Conservation (phyloP, 768 basidiomycete genomes). For the Mycena belliarum region DNA sequence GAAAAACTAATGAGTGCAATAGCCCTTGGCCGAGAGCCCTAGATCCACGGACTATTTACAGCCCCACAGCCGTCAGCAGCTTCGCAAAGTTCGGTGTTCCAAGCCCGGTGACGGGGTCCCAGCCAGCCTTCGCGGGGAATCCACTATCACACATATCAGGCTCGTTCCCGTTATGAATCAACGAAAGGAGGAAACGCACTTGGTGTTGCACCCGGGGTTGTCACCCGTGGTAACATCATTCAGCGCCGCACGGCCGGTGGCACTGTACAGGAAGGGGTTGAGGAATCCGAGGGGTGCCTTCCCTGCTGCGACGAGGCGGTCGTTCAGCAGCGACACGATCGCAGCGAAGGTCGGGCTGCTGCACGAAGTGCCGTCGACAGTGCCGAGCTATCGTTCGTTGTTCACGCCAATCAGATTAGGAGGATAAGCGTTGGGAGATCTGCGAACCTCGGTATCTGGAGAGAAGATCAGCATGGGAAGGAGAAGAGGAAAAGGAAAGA, state of each 20-base stretch:
- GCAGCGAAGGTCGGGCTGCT: slow-evolving; percentile 5
- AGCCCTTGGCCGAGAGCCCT: too few species aligned
- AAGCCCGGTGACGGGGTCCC: slow-evolving; percentile 12
- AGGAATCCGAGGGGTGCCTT: slow-evolving; percentile 12
- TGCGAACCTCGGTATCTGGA: background rate
- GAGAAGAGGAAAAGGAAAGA: background rate
- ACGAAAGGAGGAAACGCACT: background rate
- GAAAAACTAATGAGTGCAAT: too few species aligned
- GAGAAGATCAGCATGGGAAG: background rate
- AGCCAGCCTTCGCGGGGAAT: background rate
- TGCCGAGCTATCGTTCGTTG: slow-evolving; percentile 2
- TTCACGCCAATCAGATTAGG: too few species aligned
- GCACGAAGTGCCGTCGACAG: slow-evolving; percentile 6
- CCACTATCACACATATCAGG: background rate
- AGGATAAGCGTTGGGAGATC: background rate
- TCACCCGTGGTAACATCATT: slow-evolving; percentile 7
- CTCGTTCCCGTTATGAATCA: too few species aligned
- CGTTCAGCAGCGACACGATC: slow-evolving; percentile 8
- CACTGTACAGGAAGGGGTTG: slow-evolving; percentile 16
- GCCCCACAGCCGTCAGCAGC: slow-evolving; percentile 1
- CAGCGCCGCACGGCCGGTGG: slow-evolving; percentile 6
- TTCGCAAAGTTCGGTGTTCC: slow-evolving; percentile 5
- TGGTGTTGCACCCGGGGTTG: slow-evolving; percentile 13
- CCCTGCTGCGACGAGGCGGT: slow-evolving; percentile 3
- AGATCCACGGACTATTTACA: too few species aligned